Evolutionary conservation across 1,284 basidiomycete species (phyloP), one percentile per base, ranked within the genome.

Genomic region (Puccinia horiana): DNA sequence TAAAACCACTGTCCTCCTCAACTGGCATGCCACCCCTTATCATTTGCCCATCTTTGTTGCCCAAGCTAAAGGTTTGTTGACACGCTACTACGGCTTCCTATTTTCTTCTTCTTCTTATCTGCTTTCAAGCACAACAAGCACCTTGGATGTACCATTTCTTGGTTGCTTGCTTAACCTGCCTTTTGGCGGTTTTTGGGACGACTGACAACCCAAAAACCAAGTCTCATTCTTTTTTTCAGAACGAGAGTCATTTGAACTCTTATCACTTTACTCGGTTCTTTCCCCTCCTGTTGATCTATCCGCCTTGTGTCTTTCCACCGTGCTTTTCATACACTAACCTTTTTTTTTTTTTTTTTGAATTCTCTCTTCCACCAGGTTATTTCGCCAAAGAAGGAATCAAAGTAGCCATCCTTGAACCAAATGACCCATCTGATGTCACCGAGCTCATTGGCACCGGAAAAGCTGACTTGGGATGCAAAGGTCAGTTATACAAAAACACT

Each of bases 31-130:
- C 2, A 87, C 86, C 35, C 85, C 87, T 14, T 88, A 88, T 84
- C 87, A 88, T 79, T 84, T 85, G 23, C 87, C 87, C 23, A 83
- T 88, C 83, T 87, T 86, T 83, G 85, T 88, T 32, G 87, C 87
- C 29, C 86, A 88, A 83, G 76, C 84, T 54, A 85, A 87, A 84
- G 87, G 84, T 81, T 49, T 67, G 69, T 75, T 56, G 70, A 16
- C 12, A n/a, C 54, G 29, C 20, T 18, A 47, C 18, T 26, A 35
- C 11, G 67, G n/a, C 26, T 2, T 14, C 20, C 37, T 47, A 14
- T 70, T 40, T n/a, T 20, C 23, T 40, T 47, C 14, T 6, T 47
- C 12, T n/a, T 70, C 23, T 29, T 47, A 3, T 26, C 12, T 58
- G 26, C 6, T 26, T 58, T 58, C 61, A 63, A 63, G 29, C 14